Base-by-base conservation (phyloP, 352 stramenopile genomes). In the Phytophthora europaea region DNA sequence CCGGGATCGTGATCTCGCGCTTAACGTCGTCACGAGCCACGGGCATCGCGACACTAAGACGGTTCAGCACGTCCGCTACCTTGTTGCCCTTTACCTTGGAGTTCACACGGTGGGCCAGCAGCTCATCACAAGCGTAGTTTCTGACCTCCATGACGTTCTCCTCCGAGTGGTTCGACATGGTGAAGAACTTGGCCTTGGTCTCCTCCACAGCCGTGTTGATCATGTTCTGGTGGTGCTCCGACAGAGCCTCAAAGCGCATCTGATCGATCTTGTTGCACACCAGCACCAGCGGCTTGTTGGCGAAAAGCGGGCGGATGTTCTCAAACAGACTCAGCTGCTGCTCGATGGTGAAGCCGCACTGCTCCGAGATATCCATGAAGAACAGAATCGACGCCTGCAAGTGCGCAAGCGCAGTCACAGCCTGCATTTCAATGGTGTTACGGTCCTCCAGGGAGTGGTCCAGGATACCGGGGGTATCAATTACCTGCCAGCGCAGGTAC, bases 361-460 rank as follows among this genome's bases (percentile, higher is more conserved):
- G 97, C 83, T 99, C 98, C 7, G 95, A 99, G 69, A 99, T 99
- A 87, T 99, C 98, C 75, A 99, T 95, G 84, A 99, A 99, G 85
- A 99, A 99, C 58, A 99, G 85, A 20, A 99, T 97, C 62, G 97
- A 99, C 74, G 97, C 99, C 73, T 99, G 98, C 77, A 99, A 92
- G 81, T 99, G 98, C 6, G 98, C 98, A 12, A 99, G 86, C 40
- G 98, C 98, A 62, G 98, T 99, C 63, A 99, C 98, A 52, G 98
- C 97, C 87, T 99, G 98, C 98, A 99, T 99, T 73, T 99, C 98
- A 85, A 99, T 99, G 40, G 98, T 99, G 88, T 99, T 99, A 40
- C 98, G 90, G 77, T 99, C 94, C 78, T 99, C 98, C 9, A 99
- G 88, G n/a, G 98, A 79, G 82, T 99, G 97, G 86, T 99, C 98